These are phyloP conservation scores for Ampelomyces quisqualis DNA, from an alignment of 2,329 filamentous ascomycete genomes.

Conservation along the genomic window DNA sequence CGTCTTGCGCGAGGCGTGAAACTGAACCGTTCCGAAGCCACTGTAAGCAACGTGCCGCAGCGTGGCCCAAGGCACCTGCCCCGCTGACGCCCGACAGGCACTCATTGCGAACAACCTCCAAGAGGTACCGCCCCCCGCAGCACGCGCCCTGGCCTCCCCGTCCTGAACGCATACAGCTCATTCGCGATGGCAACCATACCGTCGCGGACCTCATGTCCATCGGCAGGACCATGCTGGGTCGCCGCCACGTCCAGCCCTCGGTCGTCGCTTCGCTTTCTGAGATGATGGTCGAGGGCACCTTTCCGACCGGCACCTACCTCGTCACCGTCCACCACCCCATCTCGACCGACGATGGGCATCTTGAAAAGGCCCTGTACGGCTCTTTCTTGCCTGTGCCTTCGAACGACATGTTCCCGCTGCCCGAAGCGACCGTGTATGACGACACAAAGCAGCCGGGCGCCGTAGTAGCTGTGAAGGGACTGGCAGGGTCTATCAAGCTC, in stretches of 20 bases:
- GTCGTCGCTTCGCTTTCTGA: constrained; percentile 77
- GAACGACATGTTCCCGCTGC: constrained; percentile 65
- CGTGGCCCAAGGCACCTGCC: background rate
- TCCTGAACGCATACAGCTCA: constrained; percentile 59
- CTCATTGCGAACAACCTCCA: constrained; percentile 87
- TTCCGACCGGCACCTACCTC: constrained; percentile 85
- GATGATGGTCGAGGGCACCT: constrained; percentile 93
- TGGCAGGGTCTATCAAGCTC: constrained; percentile 64
- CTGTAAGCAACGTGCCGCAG: constrained; percentile 55
- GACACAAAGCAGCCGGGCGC: constrained; percentile 73
- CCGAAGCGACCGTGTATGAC: constrained; percentile 65
- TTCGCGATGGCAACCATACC: constrained; percentile 90
- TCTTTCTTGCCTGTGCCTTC: constrained; percentile 83
- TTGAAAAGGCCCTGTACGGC: constrained; percentile 84
- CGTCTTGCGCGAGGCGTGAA: constrained; percentile 84
- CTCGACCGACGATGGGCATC: constrained; percentile 78
- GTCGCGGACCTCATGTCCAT: constrained; percentile 93
- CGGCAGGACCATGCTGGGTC: constrained; percentile 87
- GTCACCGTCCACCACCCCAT: constrained; percentile 93
- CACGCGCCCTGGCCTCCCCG: constrained; percentile 6
- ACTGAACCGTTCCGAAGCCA: constrained; percentile 87
- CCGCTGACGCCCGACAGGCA: constrained; percentile 55
- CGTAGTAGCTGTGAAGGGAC: constrained; percentile 68
- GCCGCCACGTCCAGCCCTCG: constrained; percentile 83
- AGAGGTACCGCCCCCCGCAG: constrained; percentile 57